Evolutionary conservation across 768 basidiomycete genomes (phyloP).

Genomic region (Imleria badia): DNA sequence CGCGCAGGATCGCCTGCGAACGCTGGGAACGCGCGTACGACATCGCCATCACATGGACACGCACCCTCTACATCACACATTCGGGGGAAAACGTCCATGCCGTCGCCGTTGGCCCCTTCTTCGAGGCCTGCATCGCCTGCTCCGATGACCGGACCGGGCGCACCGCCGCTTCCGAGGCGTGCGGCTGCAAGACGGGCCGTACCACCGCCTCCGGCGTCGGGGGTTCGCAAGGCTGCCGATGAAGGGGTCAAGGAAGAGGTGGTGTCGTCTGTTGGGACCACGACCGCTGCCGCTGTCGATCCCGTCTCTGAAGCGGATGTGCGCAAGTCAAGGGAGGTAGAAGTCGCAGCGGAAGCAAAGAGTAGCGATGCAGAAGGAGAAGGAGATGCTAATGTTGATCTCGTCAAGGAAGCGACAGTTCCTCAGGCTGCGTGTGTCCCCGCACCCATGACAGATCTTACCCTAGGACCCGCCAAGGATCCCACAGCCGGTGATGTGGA

Average conservation of each 20-base stretch:
- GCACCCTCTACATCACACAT: conserved; percentile 2
- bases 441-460: not conserved
- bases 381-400: not conserved
- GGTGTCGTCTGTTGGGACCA: not conserved
- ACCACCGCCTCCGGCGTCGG: conserved; percentile 24
- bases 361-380: not conserved
- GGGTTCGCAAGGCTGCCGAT: not conserved
- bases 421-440: not conserved
- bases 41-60: conserved; percentile 14
- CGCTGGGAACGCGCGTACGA: conserved; percentile 1
- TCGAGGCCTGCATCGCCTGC: conserved; percentile 40
- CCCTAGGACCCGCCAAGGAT: not conserved
- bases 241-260: conserved; percentile 8
- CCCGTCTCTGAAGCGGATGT: not conserved
- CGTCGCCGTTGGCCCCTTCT: conserved; percentile 33
- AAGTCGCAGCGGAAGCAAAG: conserved; percentile 2
- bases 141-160: conserved; percentile 9
- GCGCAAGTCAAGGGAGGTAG: not conserved
- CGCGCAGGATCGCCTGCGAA: conserved; percentile 26
- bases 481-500: not conserved
- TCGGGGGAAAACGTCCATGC: conserved; percentile 14
- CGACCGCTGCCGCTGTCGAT: not conserved
- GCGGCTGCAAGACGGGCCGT: conserved; percentile 52
- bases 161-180: conserved; percentile 65
- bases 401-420: not conserved